Base-by-base conservation (phyloP, 73 alveolate genomes). In the Urostyla sp. region DNA sequence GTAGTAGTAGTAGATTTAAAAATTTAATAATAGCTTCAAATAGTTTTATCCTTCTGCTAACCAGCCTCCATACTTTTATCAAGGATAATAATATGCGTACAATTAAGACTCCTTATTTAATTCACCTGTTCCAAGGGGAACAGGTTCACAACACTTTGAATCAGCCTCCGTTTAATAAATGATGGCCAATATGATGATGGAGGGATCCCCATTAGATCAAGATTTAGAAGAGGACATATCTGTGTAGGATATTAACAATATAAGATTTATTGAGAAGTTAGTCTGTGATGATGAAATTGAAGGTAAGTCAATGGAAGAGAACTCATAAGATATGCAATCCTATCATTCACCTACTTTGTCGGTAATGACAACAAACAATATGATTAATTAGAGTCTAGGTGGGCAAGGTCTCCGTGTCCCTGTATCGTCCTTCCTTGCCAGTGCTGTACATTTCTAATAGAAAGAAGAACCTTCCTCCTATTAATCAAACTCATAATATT, bases 51-150 rank as follows among this genome's bases (percentile, higher is more conserved):
- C n/a, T n/a, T n/a, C n/a, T n/a, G n/a, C n/a, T n/a, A n/a, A n/a
- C n/a, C n/a, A n/a, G n/a, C n/a, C n/a, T n/a, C n/a, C n/a, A n/a
- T n/a, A n/a, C n/a, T n/a, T n/a, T n/a, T n/a, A n/a, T n/a, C n/a
- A n/a, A n/a, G n/a, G n/a, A n/a, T n/a, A n/a, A n/a, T n/a, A n/a
- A n/a, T n/a, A n/a, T n/a, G n/a, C n/a, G n/a, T n/a, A n/a, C 30
- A 21, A 63, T 43, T 7, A 18, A 1, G 79, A 63, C 2, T 63
- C 79, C 4, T 21, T 37, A 16, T 63, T 63, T 63, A 60, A 60
- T 3, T 63, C 79, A 1, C 79, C 79, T n/a, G 44, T 63, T 26
- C 79, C 79, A n/a, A n/a, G n/a, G n/a, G n/a, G n/a, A n/a, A n/a
- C n/a, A 58, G 32, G 35, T 18, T 58, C 75, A 5, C 36, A 38